Conservation (phyloP, 306 rosid genomes). For the Trifolium fragiferum region DNA sequence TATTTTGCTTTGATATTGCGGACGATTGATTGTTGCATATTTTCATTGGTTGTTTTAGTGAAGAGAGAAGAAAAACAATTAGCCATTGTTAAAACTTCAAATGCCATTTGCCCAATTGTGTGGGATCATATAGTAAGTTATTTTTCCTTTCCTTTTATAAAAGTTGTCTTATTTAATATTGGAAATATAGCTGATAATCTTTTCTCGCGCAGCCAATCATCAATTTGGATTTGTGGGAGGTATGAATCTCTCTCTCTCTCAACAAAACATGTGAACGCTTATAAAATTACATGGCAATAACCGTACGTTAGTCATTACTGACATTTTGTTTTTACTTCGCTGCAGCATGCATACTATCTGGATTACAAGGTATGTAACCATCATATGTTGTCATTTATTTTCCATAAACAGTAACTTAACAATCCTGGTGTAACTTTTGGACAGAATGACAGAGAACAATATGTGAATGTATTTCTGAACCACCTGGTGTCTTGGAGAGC, state of each 20-base stretch:
- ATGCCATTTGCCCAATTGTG: constrained; percentile 78
- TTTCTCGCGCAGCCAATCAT: constrained; percentile 80
- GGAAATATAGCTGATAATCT: constrained; percentile 38
- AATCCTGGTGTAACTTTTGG: constrained; percentile 33
- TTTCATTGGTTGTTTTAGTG: constrained; percentile 56
- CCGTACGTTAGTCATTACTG: constrained; percentile 38
- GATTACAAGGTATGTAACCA: constrained; percentile 78
- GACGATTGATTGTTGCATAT: constrained; percentile 18
- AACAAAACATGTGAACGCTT: neutral
- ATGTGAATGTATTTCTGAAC: constrained; percentile 73
- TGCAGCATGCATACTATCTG: constrained; percentile 94
- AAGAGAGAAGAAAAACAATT: constrained; percentile 83
- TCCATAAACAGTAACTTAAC: constrained; percentile 18
- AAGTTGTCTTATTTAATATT: constrained; percentile 31
- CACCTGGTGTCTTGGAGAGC: constrained; percentile 93
- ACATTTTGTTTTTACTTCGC: constrained; percentile 39
- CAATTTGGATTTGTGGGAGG: constrained; percentile 98
- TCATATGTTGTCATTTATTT: constrained; percentile 22
- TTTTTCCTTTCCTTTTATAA: constrained; percentile 14
- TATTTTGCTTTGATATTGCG: constrained; percentile 30
- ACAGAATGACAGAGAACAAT: constrained; percentile 86
- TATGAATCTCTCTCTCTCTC: constrained; percentile 48
- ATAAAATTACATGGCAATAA: neutral
- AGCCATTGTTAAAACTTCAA: constrained; percentile 69
- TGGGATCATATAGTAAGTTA: constrained; percentile 89